These are phyloP conservation scores for Bruguiera parviflora DNA, from an alignment of 345 rosid species.

Conservation along the genomic window DNA sequence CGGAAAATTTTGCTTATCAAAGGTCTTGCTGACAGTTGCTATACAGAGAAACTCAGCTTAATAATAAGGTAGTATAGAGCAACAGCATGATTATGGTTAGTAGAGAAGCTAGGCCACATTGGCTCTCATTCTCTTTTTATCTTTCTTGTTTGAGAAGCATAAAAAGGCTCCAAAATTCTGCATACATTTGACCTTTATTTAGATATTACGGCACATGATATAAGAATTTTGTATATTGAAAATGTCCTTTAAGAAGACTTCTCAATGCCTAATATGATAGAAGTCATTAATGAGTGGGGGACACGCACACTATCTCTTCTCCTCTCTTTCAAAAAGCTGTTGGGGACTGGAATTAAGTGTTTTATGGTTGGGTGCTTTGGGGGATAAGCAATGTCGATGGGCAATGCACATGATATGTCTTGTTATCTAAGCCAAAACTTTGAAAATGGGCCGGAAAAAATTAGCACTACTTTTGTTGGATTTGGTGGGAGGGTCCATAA, in stretches of 20 bases:
- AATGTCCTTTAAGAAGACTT: neutral
- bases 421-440: constrained; percentile 51
- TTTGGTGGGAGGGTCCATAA: constrained; percentile 43
- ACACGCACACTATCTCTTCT: too few relatives aligned
- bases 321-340: neutral
- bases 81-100: constrained; percentile 48
- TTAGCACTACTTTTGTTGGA: constrained; percentile 23
- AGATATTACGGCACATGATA: too few relatives aligned
- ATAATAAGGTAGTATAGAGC: neutral
- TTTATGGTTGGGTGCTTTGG: constrained; percentile 68
- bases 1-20: too few relatives aligned
- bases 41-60: constrained; percentile 12
- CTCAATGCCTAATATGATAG: constrained; percentile 15
- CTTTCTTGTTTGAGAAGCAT: constrained; percentile 67
- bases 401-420: constrained; percentile 47
- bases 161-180: too few relatives aligned
- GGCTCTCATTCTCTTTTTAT: constrained; percentile 14
- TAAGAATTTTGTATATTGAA: too few relatives aligned
- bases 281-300: constrained; percentile 9
- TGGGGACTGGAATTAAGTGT: constrained; percentile 30
- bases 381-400: constrained; percentile 76
- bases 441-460: constrained; percentile 3
- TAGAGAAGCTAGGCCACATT: constrained; percentile 33
- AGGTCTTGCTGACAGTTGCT: neutral
- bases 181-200: too few relatives aligned